A percentile compares a stretch with the other conserved stretches of the same genome.
These are phyloP conservation scores for Hyphodiscus sp. DNA, from an alignment of 2,329 filamentous ascomycete genomes.

Conservation along the genomic window DNA sequence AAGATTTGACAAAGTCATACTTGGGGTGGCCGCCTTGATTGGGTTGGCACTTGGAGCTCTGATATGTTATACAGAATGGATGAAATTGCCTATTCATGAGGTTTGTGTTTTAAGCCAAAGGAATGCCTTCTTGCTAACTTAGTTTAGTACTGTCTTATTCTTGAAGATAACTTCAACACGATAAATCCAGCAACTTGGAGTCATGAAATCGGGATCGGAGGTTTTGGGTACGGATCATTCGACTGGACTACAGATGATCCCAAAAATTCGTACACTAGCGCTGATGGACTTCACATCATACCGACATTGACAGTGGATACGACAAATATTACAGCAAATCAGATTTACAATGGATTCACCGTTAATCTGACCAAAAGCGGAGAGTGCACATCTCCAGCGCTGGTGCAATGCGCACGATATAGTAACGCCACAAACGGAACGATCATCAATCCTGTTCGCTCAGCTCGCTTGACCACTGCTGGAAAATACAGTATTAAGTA, in stretches of 20 bases:
- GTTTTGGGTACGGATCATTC: conserved; percentile 36
- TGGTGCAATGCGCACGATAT: conserved; percentile 54
- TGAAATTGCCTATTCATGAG: too few relatives aligned
- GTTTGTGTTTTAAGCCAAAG: too few relatives aligned
- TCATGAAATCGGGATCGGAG: conserved; percentile 36
- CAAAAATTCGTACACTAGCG: conserved; percentile 41
- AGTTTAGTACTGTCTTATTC: conserved; percentile 20
- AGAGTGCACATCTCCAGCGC: conserved; percentile 56
- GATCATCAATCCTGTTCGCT: conserved; percentile 69
- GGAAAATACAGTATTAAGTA: conserved; percentile 65
- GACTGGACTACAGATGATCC: conserved; percentile 46
- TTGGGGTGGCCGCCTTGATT: conserved; percentile 3
- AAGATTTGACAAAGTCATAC: conserved; percentile 5
- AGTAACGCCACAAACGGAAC: conserved; percentile 74
- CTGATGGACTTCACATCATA: conserved; percentile 43
- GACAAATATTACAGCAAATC: conserved; percentile 32
- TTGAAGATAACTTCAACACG: conserved; percentile 40
- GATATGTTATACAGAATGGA: too few relatives aligned
- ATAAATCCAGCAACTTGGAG: conserved; percentile 38
- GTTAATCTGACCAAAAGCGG: conserved; percentile 59
- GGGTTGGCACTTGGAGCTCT: conserved; percentile 4
- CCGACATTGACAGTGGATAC: conserved; percentile 42
- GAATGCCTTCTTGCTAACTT: too few relatives aligned
- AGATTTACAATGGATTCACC: conserved; percentile 35
- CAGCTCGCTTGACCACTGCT: conserved; percentile 69